Evolutionary conservation across 1,284 basidiomycete genomes (phyloP).

Genomic region (Stygiomarasmius scandens): DNA sequence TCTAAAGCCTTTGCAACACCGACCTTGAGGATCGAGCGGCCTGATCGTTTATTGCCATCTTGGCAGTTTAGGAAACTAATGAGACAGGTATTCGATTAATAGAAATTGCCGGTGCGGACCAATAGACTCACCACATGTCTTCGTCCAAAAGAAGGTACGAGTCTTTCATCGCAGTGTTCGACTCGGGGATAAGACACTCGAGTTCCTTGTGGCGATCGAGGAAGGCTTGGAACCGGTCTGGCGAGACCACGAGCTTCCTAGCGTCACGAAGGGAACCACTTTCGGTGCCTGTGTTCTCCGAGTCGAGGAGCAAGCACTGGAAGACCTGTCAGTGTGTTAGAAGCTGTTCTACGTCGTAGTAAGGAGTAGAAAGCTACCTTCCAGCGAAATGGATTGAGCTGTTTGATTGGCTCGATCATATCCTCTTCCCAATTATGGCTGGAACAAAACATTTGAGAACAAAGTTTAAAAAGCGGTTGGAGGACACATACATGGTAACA

Average conservation of each 20-base stretch:
- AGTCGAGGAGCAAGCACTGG: conserved; percentile 39
- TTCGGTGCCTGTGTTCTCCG: conserved; percentile 31
- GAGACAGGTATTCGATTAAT: no score
- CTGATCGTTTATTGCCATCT: conserved; percentile 32
- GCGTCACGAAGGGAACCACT: conserved; percentile 38
- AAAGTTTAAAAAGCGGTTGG: no score
- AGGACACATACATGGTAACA: conserved; percentile 28
- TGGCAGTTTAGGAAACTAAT: conserved; percentile 37
- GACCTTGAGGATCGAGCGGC: conserved; percentile 36
- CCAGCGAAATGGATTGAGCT: conserved; percentile 33
- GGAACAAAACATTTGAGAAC: background rate
- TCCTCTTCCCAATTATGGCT: conserved; percentile 42
- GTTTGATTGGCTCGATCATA: conserved; percentile 31
- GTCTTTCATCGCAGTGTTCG: conserved; percentile 40
- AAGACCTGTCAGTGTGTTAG: conserved; percentile 26
- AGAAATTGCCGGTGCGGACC: no score
- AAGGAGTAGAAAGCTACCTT: conserved; percentile 27
- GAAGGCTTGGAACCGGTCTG: conserved; percentile 38
- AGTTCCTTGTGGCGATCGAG: conserved; percentile 31
- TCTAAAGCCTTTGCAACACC: conserved; percentile 36
- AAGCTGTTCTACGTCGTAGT: background rate
- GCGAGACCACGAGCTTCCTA: conserved; percentile 33
- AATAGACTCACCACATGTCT: conserved; percentile 33
- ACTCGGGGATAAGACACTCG: conserved; percentile 37
- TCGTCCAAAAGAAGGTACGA: conserved; percentile 41